A percentile compares a stretch with the other conserved stretches of the same genome.
Evolutionary conservation across 257 asterid genomes (phyloP).

Genomic region (Solanum piurae): DNA sequence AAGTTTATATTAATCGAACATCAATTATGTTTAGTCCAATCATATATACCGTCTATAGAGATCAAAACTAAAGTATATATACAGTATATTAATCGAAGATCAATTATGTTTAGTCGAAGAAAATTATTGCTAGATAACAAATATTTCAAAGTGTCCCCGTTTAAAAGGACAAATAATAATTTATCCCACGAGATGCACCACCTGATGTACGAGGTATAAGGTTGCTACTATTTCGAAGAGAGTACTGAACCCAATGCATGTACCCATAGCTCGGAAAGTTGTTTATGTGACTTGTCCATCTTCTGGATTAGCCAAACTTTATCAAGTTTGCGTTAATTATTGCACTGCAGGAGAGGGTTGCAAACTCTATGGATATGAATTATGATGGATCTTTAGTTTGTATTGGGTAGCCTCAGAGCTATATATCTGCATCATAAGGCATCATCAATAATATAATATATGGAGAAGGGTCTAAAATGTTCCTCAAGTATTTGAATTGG

Average conservation of each 20-base stretch:
- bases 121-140: no score
- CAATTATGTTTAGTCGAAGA: no score
- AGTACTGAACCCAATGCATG: background rate
- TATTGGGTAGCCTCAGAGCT: background rate
- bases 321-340: conserved; percentile 3
- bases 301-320: background rate
- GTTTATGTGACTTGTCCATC: conserved; percentile 11
- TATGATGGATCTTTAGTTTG: background rate
- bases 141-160: background rate
- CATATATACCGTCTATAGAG: no score
- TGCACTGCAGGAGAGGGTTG: conserved; percentile 2
- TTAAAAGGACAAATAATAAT: background rate
- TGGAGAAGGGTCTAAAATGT: no score
- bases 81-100: no score
- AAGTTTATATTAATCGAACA: no score
- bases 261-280: background rate
- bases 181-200: background rate
- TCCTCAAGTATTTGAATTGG: no score
- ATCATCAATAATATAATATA: no score
- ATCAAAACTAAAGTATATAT: no score
- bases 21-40: no score
- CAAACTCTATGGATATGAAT: background rate
- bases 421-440: background rate
- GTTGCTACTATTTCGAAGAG: background rate
- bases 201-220: background rate